Conservation (phyloP, 371 early-diverging fungal genomes). For the Mucor saturninus region DNA sequence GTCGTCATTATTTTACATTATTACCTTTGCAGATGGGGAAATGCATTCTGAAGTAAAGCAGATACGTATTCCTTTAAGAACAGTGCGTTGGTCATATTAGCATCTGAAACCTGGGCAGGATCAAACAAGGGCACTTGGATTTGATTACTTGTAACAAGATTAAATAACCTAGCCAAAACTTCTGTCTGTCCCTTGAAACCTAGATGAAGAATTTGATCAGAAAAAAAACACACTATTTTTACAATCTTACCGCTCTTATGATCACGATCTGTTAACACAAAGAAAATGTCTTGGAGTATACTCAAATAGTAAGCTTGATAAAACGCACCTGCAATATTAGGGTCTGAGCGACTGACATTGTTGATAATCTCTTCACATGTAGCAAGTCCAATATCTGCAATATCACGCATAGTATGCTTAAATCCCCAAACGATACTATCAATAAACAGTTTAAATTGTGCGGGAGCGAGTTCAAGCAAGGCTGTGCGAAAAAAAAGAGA, state of each 20-base stretch:
- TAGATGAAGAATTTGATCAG: background rate
- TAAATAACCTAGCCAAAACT: constrained; percentile 90
- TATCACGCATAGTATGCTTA: constrained; percentile 98
- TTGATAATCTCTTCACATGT: constrained; percentile 86
- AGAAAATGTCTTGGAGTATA: constrained; percentile 94
- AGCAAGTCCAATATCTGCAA: constrained; percentile 88
- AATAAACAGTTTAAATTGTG: constrained; percentile 86
- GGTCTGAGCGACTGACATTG: constrained; percentile 77
- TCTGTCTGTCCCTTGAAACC: constrained; percentile 89
- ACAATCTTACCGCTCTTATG: constrained; percentile 90
- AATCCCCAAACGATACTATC: constrained; percentile 98
- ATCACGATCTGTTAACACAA: constrained; percentile 93
- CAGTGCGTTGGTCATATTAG: constrained; percentile 75
- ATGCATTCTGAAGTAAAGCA: constrained; percentile 83
- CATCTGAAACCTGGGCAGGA: constrained; percentile 68
- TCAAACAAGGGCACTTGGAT: constrained; percentile 86
- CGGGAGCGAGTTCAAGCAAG: constrained; percentile 77
- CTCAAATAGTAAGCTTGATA: constrained; percentile 88
- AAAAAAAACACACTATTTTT: background rate
- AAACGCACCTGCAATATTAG: constrained; percentile 80
- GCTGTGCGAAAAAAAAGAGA: constrained; percentile 28
- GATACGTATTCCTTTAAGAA: constrained; percentile 84
- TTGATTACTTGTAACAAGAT: constrained; percentile 76
- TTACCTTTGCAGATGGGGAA: constrained; percentile 89
- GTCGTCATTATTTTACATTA: background rate